Evolutionary conservation across 2,329 filamentous ascomycete genomes (phyloP), one percentile per base, ranked within the genome.

Genomic region (Esteya vermicola): DNA sequence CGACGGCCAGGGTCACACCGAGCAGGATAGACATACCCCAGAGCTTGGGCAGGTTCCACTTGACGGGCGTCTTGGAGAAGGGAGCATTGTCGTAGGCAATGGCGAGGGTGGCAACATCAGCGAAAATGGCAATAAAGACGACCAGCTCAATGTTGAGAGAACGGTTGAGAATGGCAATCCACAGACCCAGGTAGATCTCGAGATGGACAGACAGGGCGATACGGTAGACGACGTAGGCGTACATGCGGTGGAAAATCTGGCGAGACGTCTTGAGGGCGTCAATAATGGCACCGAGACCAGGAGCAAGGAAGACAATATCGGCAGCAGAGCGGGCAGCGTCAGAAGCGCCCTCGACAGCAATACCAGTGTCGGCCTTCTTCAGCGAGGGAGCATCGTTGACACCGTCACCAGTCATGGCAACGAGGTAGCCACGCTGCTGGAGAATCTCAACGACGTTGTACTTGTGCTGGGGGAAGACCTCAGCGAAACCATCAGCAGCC

Each of bases 221-320:
- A 73, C 86, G 84, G 69, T 93, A 93, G 54, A 93, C 82, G 50
- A 94, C 84, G 67, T 93, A 94, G 44, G 85, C 82, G 65, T 93
- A 91, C 85, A 94, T 93, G 54, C 86, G 84, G 67, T 93, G 85
- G 71, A 93, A 93, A 60, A 94, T 93, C 61, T 93, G 85, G 54
- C 86, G 83, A 25, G 85, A 89, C 50, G 83, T 93, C 69, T 93
- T 93, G 51, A 93, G 73, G 45, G 85, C 85, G 58, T 93, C 85
- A 53, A 93, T 93, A 60, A 93, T 93, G 47, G 85, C 83, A 61
- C 85, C 86, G 47, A 93, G 78, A 68, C 85, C 86, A 41, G 85
- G 85, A 51, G 83, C 85, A 57, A 93, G 75, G 72, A 93, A 93
- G 52, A 94, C 85, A 52, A 93, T 93, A 63, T 94, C 86, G 54